Base-by-base conservation (phyloP, 1,284 basidiomycete species). In the Chalciporus sp. region DNA sequence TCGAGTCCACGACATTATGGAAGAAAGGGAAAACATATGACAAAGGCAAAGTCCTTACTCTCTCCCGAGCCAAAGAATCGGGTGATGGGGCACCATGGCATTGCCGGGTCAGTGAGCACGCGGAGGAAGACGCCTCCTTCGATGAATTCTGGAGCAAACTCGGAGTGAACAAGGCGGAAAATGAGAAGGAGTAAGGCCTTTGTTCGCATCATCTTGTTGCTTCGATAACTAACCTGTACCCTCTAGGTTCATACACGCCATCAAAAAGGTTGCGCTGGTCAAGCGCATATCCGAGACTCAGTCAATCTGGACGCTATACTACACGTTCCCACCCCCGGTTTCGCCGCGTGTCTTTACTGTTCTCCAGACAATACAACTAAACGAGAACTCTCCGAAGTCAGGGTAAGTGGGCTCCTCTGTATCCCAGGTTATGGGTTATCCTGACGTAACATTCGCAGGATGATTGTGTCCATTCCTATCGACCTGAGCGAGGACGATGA, bases 331-430 rank as follows among this genome's bases (percentile, higher is more conserved):
- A 1, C 79, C 85, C 3, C 83, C 86, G 0, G 72, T 92, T 16
- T 85, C 88, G 3, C 83, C 88, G 10, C 82, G 90, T 12, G 79
- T 88, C 19, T 92, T 90, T 69, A 90, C 88, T 1, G 86, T 86
- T 28, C 70, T 90, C 27, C 87, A 90, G 66, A 79, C 85, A 16
- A 74, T 75, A 7, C 76, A 83, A 57, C 69, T 86, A 27, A 72
- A 75, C 42, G 74, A 79, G 44, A 68, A 69, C 14, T 71, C 76
- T 43, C 79, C 81, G 23, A 78, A 76, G 54, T 79, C 75, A 42
- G 87, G 86, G 87, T 88, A 60, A 35, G 69, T 47, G 27, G 5
- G 4, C 33, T 41, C 52, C 48, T 12, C 35, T 43, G 1, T 26
- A 33, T 23, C 28, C 10, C 19, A 45, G 17, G 17, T 35, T 39